phyloP scores from a whole-genome alignment of 768 basidiomycete genomes.

The Gelatoporia subvermispora region DNA sequence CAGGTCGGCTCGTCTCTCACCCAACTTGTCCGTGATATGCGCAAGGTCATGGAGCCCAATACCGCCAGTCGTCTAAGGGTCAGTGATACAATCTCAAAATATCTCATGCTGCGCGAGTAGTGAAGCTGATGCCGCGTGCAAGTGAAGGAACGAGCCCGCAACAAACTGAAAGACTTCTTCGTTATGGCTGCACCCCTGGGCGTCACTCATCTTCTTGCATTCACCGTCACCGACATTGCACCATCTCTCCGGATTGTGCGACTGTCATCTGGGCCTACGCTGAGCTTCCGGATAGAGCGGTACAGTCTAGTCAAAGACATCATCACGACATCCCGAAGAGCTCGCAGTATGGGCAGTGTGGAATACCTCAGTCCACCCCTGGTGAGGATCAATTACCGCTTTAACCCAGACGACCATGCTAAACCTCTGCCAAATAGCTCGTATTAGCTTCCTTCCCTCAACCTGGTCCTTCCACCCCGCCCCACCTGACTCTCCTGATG shows the following conservation, averaged over 20 bases:
- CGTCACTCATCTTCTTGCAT: conserved; percentile 89
- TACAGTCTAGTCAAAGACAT: conserved; percentile 91
- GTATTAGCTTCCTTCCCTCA: conserved; percentile 86
- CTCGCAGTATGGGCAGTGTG: conserved; percentile 67
- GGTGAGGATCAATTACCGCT: conserved; percentile 39
- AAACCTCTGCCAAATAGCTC: conserved; percentile 47
- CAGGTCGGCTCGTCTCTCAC: conserved; percentile 82
- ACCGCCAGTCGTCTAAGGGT: conserved; percentile 92
- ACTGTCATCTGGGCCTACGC: conserved; percentile 85
- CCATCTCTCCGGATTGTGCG: conserved; percentile 85
- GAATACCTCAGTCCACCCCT: conserved; percentile 92
- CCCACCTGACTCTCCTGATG: conserved; percentile 86
- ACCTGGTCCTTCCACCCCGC: conserved; percentile 67
- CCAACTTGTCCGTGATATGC: conserved; percentile 87
- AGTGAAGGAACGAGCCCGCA: conserved; percentile 79
- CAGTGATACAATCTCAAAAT: conserved; percentile 13
- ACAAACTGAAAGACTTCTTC: conserved; percentile 91
- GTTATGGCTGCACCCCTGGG: conserved; percentile 86
- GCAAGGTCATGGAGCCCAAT: conserved; percentile 97
- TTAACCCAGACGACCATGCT: not conserved
- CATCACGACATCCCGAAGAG: conserved; percentile 55
- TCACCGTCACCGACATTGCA: conserved; percentile 81
- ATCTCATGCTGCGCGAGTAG: not conserved
- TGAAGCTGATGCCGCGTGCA: conserved; percentile 8
- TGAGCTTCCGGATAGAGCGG: conserved; percentile 88